Evolutionary conservation across 441 rosid genomes (phyloP).

Genomic region (Adansonia madagascariensis): DNA sequence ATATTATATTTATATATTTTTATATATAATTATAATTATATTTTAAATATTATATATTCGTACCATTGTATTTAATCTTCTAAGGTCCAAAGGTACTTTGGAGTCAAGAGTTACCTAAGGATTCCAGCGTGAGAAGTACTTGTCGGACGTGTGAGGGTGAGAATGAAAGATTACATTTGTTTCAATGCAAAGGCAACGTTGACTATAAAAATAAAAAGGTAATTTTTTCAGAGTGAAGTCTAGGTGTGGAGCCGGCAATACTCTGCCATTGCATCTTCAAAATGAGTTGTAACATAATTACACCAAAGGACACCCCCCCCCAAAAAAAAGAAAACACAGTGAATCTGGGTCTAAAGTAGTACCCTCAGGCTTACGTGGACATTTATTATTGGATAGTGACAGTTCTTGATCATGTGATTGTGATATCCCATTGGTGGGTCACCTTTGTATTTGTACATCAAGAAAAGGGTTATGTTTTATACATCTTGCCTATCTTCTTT

Average conservation of each 20-base stretch:
- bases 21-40: no score
- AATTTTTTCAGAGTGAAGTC: background rate
- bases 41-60: no score
- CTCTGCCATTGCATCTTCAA: background rate
- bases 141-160: no score
- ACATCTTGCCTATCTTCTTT: background rate
- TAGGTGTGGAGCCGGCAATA: background rate
- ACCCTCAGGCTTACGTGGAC: background rate
- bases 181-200: background rate
- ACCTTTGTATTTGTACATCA: background rate
- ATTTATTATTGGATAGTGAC: conserved; percentile 5
- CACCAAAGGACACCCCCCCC: background rate
- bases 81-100: no score
- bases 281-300: background rate
- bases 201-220: background rate
- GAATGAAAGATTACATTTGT: background rate
- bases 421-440: background rate
- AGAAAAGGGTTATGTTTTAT: background rate
- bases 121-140: no score
- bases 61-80: no score
- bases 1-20: no score
- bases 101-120: no score
- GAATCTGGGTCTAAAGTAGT: background rate
- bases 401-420: background rate
- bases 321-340: background rate